These are phyloP conservation scores for Talaromyces stipitatus DNA, from an alignment of 495 filamentous ascomycete genomes.

Conservation along the genomic window DNA sequence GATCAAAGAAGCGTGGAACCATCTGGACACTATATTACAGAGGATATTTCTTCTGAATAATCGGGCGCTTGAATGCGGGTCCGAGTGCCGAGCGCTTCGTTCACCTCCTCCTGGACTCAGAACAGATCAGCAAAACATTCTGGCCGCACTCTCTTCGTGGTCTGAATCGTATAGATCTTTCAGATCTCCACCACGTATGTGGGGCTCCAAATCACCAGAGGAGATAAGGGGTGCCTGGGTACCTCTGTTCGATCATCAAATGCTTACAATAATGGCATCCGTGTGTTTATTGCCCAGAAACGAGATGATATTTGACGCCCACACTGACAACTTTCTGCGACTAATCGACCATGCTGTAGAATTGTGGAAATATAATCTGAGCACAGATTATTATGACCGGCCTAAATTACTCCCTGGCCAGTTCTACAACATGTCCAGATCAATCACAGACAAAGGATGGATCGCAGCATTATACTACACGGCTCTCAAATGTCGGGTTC, in stretches of 20 bases:
- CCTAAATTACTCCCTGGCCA: not conserved
- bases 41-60: not conserved
- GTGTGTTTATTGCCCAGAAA: slow-evolving; percentile 20
- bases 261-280: slow-evolving; percentile 31
- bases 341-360: slow-evolving; percentile 14
- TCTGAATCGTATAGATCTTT: not conserved
- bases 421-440: slow-evolving; percentile 7
- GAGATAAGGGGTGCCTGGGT: slow-evolving; percentile 6
- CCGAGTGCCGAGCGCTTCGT: not conserved
- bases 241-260: slow-evolving; percentile 26
- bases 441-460: slow-evolving; percentile 29
- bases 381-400: not conserved
- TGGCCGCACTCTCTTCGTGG: not conserved
- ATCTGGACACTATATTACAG: not conserved
- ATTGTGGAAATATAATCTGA: slow-evolving; percentile 1
- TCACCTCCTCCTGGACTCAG: not conserved
- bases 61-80: not conserved
- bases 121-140: not conserved
- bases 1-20: not conserved
- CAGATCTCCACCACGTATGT: not conserved
- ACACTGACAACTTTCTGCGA: slow-evolving; percentile 20
- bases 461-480: slow-evolving; percentile 38
- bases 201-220: not conserved
- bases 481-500: slow-evolving; percentile 38
- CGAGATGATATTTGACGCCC: slow-evolving; percentile 26